Percentiles rank a stretch among this genome's conserved stretches.
These are phyloP conservation scores for Seiridium unicorne DNA, from an alignment of 2,329 filamentous ascomycete species.

Conservation along the genomic window DNA sequence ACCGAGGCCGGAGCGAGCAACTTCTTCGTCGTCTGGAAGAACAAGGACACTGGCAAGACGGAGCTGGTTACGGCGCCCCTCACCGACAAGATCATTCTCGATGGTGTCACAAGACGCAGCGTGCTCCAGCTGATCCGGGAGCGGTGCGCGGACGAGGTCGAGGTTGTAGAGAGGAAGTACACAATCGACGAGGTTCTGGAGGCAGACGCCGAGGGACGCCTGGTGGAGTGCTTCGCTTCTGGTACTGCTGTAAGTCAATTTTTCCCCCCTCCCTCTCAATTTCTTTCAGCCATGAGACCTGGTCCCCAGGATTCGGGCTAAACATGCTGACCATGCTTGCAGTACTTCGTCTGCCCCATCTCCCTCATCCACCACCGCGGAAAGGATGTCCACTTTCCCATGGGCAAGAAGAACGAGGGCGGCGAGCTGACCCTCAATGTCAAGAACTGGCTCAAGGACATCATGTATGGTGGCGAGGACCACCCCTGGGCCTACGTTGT, in stretches of 20 bases:
- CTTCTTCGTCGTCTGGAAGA: slow-evolving; percentile 83
- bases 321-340: slow-evolving; percentile 10
- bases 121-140: slow-evolving; percentile 70
- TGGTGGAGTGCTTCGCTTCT: slow-evolving; percentile 82
- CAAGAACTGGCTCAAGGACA: slow-evolving; percentile 67
- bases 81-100: slow-evolving; percentile 79
- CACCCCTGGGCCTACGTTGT: slow-evolving; percentile 72
- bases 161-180: slow-evolving; percentile 80
- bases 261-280: background rate
- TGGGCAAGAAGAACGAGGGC: slow-evolving; percentile 50
- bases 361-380: slow-evolving; percentile 68
- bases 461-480: slow-evolving; percentile 70
- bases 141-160: slow-evolving; percentile 57
- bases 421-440: slow-evolving; percentile 59
- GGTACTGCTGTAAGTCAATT: slow-evolving; percentile 72
- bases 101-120: slow-evolving; percentile 83
- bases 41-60: slow-evolving; percentile 55
- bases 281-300: no score
- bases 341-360: slow-evolving; percentile 72
- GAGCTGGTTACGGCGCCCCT: slow-evolving; percentile 83
- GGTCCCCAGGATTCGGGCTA: background rate
- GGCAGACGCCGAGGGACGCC: slow-evolving; percentile 70
- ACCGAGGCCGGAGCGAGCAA: slow-evolving; percentile 92
- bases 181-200: slow-evolving; percentile 75
- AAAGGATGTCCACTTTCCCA: slow-evolving; percentile 60